Conservation (phyloP, 352 stramenopile species). For the Pythium diclinum region DNA sequence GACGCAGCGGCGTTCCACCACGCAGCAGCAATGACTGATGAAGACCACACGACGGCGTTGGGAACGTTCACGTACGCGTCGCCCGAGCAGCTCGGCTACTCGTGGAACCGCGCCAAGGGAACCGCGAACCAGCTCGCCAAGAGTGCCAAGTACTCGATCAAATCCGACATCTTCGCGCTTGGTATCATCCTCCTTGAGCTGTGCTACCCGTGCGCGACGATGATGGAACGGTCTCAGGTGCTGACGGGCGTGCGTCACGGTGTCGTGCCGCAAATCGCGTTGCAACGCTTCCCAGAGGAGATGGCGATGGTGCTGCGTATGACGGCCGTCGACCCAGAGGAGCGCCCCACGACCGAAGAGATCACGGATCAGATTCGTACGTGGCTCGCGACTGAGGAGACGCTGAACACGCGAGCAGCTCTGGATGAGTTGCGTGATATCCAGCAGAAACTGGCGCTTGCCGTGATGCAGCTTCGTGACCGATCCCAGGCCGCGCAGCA, state of each 20-base stretch:
- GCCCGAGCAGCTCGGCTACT: constrained; percentile 78
- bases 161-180: constrained; percentile 85
- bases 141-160: constrained; percentile 74
- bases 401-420: constrained; percentile 40
- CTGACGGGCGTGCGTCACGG: constrained; percentile 73
- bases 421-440: constrained; percentile 66
- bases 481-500: constrained; percentile 57
- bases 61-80: constrained; percentile 85
- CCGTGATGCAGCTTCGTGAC: constrained; percentile 55
- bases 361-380: constrained; percentile 53
- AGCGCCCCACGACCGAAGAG: constrained; percentile 54
- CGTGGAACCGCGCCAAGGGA: constrained; percentile 42
- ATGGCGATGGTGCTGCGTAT: constrained; percentile 76
- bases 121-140: constrained; percentile 43
- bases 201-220: constrained; percentile 77
- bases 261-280: constrained; percentile 65
- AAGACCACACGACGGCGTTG: constrained; percentile 73
- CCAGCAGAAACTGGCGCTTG: constrained; percentile 48
- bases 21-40: neutral
- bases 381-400: constrained; percentile 38
- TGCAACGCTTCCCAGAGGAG: constrained; percentile 60
- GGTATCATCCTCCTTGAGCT: constrained; percentile 83
- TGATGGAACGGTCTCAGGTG: constrained; percentile 86
- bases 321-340: constrained; percentile 66
- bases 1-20: neutral